Evolutionary conservation across 2,329 filamentous ascomycete genomes (phyloP), one percentile per base, ranked within the genome.

Genomic region (Helminthosporium solani): DNA sequence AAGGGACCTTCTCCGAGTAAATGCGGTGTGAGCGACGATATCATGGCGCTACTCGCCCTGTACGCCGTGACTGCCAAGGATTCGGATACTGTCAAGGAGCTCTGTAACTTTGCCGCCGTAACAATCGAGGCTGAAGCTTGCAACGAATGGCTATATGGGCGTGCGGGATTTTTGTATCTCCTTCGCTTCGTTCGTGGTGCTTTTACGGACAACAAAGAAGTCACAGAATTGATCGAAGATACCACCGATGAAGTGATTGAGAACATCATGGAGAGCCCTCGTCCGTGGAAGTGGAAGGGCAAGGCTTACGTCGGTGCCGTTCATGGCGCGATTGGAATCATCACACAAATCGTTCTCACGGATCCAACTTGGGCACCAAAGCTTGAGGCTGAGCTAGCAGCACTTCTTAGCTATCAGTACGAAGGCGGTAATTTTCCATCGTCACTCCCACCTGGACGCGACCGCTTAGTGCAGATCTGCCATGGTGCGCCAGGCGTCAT

Each of bases 261-360:
- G 27, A 77, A 78, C 30, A 85, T 88, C 44, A 71, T 88, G 54
- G 69, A 73, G 14, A 74, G 75, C 21, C 72, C 64, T 47, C 75
- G 74, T 36, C 77, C 78, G 1, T 88, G 85, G 86, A 77, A 75
- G 51, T 88, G 82, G 81, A 78, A 82, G 48, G 79, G 78, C 12
- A 81, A 81, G 54, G 72, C 73, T 1, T 87, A 86, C 58, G 72
- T 86, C 28, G 86, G 86, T 1, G 82, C 85, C 4, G 81, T 79
- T 0, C 84, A 89, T 59, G 86, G 86, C 7, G 77, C 80, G 11
- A 80, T 88, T 20, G 84, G 86, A 3, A 87, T 87, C 63, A 76
- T 89, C 45, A 83, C 81, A n/a, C 86, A 89, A 64, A 71, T 88
- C 12, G 76, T 87, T 1, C 71, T 81, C 31, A 82, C 82, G 2